Base-by-base conservation (phyloP, 352 stramenopile genomes). In the Aphanomyces invadans region DNA sequence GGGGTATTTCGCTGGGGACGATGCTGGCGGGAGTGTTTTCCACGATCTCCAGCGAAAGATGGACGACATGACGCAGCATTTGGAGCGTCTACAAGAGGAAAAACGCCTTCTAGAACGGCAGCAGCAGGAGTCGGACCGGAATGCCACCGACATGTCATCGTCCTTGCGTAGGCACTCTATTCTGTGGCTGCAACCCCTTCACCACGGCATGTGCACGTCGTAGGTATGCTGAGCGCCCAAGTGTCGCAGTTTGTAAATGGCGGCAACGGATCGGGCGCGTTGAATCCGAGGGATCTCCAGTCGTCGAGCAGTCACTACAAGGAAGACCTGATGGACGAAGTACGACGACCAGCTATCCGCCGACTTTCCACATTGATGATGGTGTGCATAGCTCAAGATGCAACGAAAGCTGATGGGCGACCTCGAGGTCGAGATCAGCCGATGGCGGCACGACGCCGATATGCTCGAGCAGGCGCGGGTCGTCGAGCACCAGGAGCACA, bases 401-500 rank as follows among this genome's bases (percentile, higher is more conserved):
- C 76, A 89, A 60, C 79, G 81, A n/a, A 77, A 86, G 53, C 83
- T 81, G 25, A 65, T 94, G 17, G 84, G 80, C 25, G 82, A 92
- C 54, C 72, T 94, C 0, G 83, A 94, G 21, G 74, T 73, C 0
- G 86, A 91, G 28, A 77, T 77, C 7, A 89, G 83, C 39, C 77
- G 75, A 19, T 74, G 82, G 11, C 78, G 81, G 54, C 86, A 92
- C 68, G 86, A 94, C 62, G 72, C 78, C 2, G 83, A 91, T n/a
- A 71, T 94, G 33, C 74, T 88, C 60, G 86, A 94, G 53, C 80
- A 94, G 69, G 75, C 73, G 33, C 78, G 80, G 5, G 76, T 75
- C 19, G 77, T 89, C 32, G 86, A 92, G 56, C 77, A 90, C n/a
- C 79, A 79, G 45, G 80, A 90, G 59, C 77, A 91, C 49, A 87